Evolutionary conservation across 768 basidiomycete species (phyloP), one percentile per base, ranked within the genome.

Genomic region (Suillus cothurnatus): DNA sequence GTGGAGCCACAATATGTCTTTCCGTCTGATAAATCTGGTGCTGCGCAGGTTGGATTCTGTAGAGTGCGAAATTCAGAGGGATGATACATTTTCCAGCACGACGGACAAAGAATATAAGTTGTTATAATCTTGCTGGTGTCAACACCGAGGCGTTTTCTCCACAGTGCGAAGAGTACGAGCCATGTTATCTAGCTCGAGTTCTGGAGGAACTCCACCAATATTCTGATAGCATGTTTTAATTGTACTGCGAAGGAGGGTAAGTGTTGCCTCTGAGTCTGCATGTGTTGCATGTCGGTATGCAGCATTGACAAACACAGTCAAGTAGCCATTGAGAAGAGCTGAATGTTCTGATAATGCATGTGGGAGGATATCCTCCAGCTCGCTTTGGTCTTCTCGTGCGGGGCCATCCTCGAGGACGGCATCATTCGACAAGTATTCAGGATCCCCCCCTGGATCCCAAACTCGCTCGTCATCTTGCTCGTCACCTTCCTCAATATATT

Each of bases 31-130:
- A 28, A 49, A 49, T 49, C 49, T 49, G 49, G 23, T 26, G 14
- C 49, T 12, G 49, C 14, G 23, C 49, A 49, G 49, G 49, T 49
- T 11, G 23, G 49, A 49, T 49, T 49, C 14, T 14, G 6, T 49
- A 49, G 15, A 14, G 49, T 49, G 49, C 49, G 14, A 49, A 49
- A 49, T 4, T 49, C 49, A 49, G 56, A 57, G 38, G 56, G 31
- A 58, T 58, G 56, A 17, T 58, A 58, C 56, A 58, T 34, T 34
- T 58, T 58, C 56, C 56, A 58, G 56, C 56, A 58, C 7, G 56
- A 34, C 7, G 56, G 56, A 58, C 56, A 58, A 39, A 58, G 34
- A 58, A 58, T 34, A 14, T 58, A 58, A 26, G 32, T 34, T 6
- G 31, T 58, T 7, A 58, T 57, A 32, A 57, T 32, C 21, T 38